Percentiles rank a stretch among this genome's conserved stretches.
Conservation (phyloP, 2,329 filamentous ascomycete species). For the Passalora sequoiae region DNA sequence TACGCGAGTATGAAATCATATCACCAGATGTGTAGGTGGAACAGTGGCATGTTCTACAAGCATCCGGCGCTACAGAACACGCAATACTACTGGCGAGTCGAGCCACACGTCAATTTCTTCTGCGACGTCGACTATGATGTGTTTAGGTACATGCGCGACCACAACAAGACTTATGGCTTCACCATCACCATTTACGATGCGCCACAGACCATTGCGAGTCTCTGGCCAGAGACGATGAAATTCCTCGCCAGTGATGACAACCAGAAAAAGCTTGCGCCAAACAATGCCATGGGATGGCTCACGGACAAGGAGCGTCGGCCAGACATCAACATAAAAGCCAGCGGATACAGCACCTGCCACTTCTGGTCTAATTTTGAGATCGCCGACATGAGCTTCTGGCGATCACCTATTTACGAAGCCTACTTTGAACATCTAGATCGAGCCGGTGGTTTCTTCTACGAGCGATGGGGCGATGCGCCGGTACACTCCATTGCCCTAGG, state of each 20-base stretch:
- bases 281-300: conserved; percentile 85
- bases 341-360: conserved; percentile 96
- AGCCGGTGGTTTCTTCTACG: conserved; percentile 96
- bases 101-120: conserved; percentile 98
- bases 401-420: conserved; percentile 82
- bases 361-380: conserved; percentile 99
- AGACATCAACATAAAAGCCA: conserved; percentile 71
- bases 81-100: conserved; percentile 97
- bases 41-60: conserved; percentile 95
- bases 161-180: conserved; percentile 99
- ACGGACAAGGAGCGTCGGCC: conserved; percentile 72
- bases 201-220: conserved; percentile 73
- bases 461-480: conserved; percentile 95
- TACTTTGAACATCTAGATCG: conserved; percentile 95
- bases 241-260: conserved; percentile 64
- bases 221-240: conserved; percentile 94
- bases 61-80: conserved; percentile 77
- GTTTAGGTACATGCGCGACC: conserved; percentile 94
- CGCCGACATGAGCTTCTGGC: conserved; percentile 86
- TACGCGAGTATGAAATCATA: conserved; percentile 87
- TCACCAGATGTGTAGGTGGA: conserved; percentile 99
- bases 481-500: conserved; percentile 92
- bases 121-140: conserved; percentile 98
- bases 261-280: conserved; percentile 71
- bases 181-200: conserved; percentile 96